Conservation (phyloP, 2,329 filamentous ascomycete genomes). For the Xylaria hypoxylon region DNA sequence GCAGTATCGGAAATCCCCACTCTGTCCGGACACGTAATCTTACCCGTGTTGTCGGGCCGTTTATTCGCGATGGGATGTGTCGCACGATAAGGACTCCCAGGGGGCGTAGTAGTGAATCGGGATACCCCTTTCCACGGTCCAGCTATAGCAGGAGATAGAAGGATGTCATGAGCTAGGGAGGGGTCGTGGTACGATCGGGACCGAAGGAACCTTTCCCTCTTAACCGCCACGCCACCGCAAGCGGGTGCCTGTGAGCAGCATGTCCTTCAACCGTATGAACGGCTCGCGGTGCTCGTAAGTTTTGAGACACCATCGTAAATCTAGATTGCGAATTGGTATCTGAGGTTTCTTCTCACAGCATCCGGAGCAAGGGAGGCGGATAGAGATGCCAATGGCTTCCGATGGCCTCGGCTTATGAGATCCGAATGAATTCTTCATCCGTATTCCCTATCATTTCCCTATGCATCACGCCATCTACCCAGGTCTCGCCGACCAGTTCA, state of each 20-base stretch:
- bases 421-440: slow-evolving; percentile 29
- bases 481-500: slow-evolving; percentile 32
- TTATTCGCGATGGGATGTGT: background rate
- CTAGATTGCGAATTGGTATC: background rate
- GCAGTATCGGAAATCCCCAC: slow-evolving; percentile 3
- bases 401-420: slow-evolving; percentile 8
- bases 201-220: background rate
- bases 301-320: background rate
- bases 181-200: background rate
- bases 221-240: background rate
- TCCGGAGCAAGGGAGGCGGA: background rate
- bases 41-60: slow-evolving; percentile 17
- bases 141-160: background rate
- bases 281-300: slow-evolving; percentile 3
- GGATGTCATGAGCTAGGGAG: background rate
- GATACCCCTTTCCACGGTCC: background rate
- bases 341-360: background rate
- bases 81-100: slow-evolving; percentile 10
- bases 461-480: slow-evolving; percentile 35
- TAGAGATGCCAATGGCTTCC: background rate
- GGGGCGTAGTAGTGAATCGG: background rate
- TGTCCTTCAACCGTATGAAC: background rate
- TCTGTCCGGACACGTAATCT: slow-evolving; percentile 8
- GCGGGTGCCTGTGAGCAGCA: background rate
- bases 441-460: slow-evolving; percentile 29